phyloP scores from a whole-genome alignment of 2,329 filamentous ascomycete species.

The Fusarium humuli region DNA sequence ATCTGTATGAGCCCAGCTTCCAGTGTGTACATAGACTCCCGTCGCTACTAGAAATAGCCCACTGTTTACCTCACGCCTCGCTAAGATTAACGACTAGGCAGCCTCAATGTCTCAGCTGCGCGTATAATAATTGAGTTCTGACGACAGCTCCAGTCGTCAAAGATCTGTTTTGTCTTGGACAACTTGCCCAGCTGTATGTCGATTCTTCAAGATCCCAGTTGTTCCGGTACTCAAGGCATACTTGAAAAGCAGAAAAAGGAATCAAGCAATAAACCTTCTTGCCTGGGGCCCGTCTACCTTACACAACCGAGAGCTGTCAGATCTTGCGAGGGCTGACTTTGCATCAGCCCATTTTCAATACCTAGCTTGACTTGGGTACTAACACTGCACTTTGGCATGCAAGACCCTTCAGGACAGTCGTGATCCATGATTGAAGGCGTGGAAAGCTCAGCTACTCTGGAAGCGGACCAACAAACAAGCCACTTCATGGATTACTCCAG shows the following conservation, averaged over 20 bases:
- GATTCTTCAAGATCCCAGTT: background rate
- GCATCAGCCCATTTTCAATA: conserved; percentile 44
- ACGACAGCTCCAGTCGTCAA: background rate
- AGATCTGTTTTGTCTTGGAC: background rate
- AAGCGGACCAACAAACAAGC: background rate
- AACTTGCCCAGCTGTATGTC: background rate
- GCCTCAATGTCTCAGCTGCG: conserved; percentile 35
- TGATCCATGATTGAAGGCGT: background rate
- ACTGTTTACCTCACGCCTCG: conserved; percentile 12
- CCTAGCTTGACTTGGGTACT: conserved; percentile 16
- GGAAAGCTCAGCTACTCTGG: background rate
- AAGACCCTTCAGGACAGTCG: background rate
- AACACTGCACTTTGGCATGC: conserved; percentile 30
- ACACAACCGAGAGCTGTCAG: conserved; percentile 4
- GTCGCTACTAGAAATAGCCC: conserved; percentile 16
- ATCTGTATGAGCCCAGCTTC: background rate
- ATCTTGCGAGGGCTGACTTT: conserved; percentile 19
- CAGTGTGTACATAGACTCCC: background rate
- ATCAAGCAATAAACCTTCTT: conserved; percentile 17
- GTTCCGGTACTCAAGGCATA: background rate
- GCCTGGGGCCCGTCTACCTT: conserved; percentile 13
- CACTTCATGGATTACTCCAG: conserved; percentile 10
- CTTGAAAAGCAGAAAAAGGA: background rate
- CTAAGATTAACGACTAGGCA: conserved; percentile 27
- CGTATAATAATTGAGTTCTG: conserved; percentile 1